Evolutionary conservation across 1,284 basidiomycete genomes (phyloP).

Genomic region (Boletus calvinii): DNA sequence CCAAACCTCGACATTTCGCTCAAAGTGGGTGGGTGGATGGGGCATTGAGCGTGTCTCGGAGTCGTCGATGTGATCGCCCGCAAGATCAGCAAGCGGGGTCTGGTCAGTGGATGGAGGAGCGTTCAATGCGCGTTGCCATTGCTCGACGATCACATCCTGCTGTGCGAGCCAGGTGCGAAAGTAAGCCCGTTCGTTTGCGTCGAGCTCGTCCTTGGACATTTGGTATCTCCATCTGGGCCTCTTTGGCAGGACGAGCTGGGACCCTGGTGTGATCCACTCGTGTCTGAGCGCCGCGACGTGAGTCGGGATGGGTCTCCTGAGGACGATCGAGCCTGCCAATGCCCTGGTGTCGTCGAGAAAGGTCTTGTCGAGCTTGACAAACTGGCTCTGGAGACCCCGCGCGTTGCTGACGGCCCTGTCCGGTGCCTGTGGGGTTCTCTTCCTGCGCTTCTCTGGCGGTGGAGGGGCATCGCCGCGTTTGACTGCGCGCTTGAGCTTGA

Average conservation of each 20-base stretch:
- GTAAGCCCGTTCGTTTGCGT: constrained; percentile 77
- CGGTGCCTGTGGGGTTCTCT: not conserved
- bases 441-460: constrained; percentile 33
- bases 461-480: constrained; percentile 72
- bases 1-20: constrained; percentile 91
- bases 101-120: constrained; percentile 1
- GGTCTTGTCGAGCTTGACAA: constrained; percentile 59
- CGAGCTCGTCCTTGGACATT: constrained; percentile 84
- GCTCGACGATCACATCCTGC: constrained; percentile 54
- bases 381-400: constrained; percentile 67
- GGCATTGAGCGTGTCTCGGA: constrained; percentile 43
- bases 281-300: constrained; percentile 43
- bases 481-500: constrained; percentile 74
- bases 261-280: constrained; percentile 9
- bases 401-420: constrained; percentile 20
- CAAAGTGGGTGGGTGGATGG: constrained; percentile 74
- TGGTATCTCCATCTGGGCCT: constrained; percentile 83
- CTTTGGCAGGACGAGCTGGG: constrained; percentile 42
- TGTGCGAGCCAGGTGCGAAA: constrained; percentile 75
- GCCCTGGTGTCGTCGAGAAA: constrained; percentile 66
- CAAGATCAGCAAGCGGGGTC: not conserved
- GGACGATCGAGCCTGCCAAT: constrained; percentile 52
- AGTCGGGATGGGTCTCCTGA: constrained; percentile 59
- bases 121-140: constrained; percentile 46
- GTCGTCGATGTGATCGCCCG: constrained; percentile 10